Evolutionary conservation across 2,329 filamentous ascomycete species (phyloP).

Genomic region (Pestalotiopsis sp.): DNA sequence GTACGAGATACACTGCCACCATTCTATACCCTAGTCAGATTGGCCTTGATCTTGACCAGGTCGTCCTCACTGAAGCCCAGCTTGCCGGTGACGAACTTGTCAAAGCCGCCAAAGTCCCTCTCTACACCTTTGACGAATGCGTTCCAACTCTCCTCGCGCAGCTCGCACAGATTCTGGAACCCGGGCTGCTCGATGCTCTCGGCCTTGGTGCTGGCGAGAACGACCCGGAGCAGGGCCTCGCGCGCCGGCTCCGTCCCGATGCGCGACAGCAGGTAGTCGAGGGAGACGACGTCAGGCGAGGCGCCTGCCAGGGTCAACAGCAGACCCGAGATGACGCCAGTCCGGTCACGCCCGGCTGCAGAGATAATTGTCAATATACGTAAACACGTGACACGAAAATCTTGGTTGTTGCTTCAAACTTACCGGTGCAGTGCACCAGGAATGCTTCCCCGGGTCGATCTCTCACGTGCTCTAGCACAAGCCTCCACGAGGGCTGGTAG

Average conservation of each 20-base stretch:
- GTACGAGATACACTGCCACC: not conserved
- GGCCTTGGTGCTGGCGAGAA: conserved; percentile 39
- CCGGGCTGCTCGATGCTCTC: conserved; percentile 44
- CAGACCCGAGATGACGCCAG: conserved; percentile 52
- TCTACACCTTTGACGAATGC: conserved; percentile 47
- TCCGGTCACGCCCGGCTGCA: conserved; percentile 56
- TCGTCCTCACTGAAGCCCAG: conserved; percentile 51
- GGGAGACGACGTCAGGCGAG: conserved; percentile 39
- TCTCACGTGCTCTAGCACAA: conserved; percentile 50
- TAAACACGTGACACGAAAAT: not conserved
- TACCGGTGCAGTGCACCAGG: conserved; percentile 58
- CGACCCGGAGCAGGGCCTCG: conserved; percentile 46
- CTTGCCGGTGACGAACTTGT: conserved; percentile 46
- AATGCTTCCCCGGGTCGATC: conserved; percentile 48
- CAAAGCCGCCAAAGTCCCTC: conserved; percentile 49
- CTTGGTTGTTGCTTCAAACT: conserved; percentile 17
- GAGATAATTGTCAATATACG: not conserved
- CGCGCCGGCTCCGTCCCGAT: conserved; percentile 55
- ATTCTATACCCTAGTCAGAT: conserved; percentile 34
- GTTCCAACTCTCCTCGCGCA: conserved; percentile 47
- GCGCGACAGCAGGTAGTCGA: conserved; percentile 58
- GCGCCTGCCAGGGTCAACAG: conserved; percentile 54
- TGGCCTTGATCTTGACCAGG: conserved; percentile 47
- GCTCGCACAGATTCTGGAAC: conserved; percentile 49
- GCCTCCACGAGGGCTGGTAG: conserved; percentile 44